Evolutionary conservation across 257 asterid genomes (phyloP).

Genomic region (Datura wrightii): DNA sequence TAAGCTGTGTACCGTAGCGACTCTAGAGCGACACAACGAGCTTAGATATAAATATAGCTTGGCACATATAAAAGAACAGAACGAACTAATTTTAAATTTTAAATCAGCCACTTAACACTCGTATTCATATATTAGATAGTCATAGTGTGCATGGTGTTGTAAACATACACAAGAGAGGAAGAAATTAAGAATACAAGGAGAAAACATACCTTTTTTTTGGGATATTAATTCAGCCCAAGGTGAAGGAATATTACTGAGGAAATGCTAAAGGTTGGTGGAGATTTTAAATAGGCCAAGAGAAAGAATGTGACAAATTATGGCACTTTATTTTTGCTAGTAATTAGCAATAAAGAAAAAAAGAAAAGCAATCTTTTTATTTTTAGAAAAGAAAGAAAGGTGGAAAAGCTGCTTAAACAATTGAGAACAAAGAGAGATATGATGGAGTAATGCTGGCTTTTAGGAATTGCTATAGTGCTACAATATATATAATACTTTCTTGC

Average conservation of each 20-base stretch:
- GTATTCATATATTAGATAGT: no score
- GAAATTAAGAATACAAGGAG: not conserved
- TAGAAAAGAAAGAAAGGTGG: not conserved
- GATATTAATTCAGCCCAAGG: not conserved
- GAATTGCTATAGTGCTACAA: constrained; percentile 8
- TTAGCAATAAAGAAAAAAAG: not conserved
- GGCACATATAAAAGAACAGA: not conserved
- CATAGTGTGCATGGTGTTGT: constrained; percentile 21
- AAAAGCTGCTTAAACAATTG: constrained; percentile 7
- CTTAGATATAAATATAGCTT: not conserved
- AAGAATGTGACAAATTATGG: constrained; percentile 18
- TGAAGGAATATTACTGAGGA: not conserved
- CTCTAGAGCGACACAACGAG: not conserved
- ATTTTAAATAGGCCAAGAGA: constrained; percentile 35
- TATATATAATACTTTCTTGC: not conserved
- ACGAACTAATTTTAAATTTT: not conserved
- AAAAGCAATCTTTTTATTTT: not conserved
- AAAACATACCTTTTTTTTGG: constrained; percentile 30
- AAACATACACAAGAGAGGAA: not conserved
- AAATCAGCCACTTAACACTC: accelerated
- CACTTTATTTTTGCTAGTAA: constrained; percentile 8
- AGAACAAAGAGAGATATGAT: constrained; percentile 14
- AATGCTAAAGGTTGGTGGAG: constrained; percentile 12
- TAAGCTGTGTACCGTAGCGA: not conserved
- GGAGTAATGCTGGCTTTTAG: constrained; percentile 24